Base-by-base conservation (phyloP, 2,329 filamentous ascomycete species). In the Fusarium brevicatenulatum region DNA sequence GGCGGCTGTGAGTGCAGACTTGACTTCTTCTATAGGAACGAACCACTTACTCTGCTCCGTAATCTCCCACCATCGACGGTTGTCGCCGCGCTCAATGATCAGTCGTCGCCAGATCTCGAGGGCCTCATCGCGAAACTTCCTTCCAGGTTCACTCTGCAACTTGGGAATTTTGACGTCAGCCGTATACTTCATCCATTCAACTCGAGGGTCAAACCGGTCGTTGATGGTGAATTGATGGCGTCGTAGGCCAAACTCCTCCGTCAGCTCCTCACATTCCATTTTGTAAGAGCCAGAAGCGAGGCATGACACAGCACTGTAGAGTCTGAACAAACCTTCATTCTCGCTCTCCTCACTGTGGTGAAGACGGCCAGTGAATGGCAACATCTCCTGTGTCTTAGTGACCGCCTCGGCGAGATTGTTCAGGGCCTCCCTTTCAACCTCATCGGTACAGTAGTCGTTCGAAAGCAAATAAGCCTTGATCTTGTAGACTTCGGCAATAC, bases 221-320 rank as follows among this genome's bases (percentile, higher is more conserved):
- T 42, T 44, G 5, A 71, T 43, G 4, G 25, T 16, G 9, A 72
- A 69, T 7, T 54, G 54, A 43, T 71, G 69, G 39, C 63, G 30
- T 56, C 56, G 44, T 8, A 58, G 39, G 2, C 57, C 54, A 18
- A n/a, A 16, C 12, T 46, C 9, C 4, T 37, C 32, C 9, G 42
- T 34, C 2, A 40, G 43, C 9, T 43, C 19, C 3, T 42, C 23
- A 9, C 25, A 28, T 13, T 47, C 10, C 0, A 8, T 30, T 4
- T 34, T 32, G 15, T 55, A 68, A 23, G 44, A 36, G 7, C 57
- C 39, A 2, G 30, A n/a, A 3, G 44, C 54, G 2, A 71, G 65
- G 18, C 43, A 46, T 1, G 57, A 65, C 10, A 72, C 42, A 7
- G 69, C 57, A 7, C 37, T 32, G 10, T 42, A 72, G 1, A 71